Conservation (phyloP, 495 filamentous ascomycete species). For the Cenococcum geophilum region DNA sequence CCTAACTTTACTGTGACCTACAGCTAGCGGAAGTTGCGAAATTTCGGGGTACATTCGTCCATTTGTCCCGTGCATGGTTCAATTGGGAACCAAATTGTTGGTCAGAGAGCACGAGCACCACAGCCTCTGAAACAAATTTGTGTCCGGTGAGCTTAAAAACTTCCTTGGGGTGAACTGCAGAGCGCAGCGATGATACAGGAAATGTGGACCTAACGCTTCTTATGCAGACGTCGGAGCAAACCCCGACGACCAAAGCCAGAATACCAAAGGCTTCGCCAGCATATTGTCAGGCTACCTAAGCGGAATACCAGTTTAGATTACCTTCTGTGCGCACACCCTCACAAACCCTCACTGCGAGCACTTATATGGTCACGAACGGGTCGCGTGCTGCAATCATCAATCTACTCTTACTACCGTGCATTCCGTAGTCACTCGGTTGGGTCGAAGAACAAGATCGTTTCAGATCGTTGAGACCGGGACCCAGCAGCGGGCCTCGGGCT, state of each 20-base stretch:
- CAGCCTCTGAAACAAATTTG: conserved; percentile 16
- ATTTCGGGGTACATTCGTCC: conserved; percentile 2
- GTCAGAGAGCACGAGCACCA: conserved; percentile 21
- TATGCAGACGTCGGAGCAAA: conserved; percentile 26
- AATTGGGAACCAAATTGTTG: conserved; percentile 13
- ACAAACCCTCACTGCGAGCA: conserved; percentile 14
- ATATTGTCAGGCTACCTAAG: conserved; percentile 16
- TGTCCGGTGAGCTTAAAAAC: conserved; percentile 23
- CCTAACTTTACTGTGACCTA: conserved; percentile 4
- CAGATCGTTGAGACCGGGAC: conserved; percentile 30
- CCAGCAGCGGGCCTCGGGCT: conserved; percentile 28
- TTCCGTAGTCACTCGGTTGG: conserved; percentile 29
- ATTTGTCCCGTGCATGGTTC: conserved; percentile 11
- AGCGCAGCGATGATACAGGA: conserved; percentile 7
- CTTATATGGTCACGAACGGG: conserved; percentile 27
- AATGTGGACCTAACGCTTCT: conserved; percentile 24
- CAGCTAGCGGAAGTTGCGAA: not conserved
- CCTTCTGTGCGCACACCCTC: conserved; percentile 14
- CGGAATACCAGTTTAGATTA: conserved; percentile 20
- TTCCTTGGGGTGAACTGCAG: conserved; percentile 7
- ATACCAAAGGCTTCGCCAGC: conserved; percentile 19
- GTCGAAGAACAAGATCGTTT: conserved; percentile 23
- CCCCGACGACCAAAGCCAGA: conserved; percentile 3
- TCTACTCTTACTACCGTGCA: conserved; percentile 20
- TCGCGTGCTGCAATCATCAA: conserved; percentile 28